phyloP scores from a whole-genome alignment of 148 eudicot species.

The Amaranthus palmeri region DNA sequence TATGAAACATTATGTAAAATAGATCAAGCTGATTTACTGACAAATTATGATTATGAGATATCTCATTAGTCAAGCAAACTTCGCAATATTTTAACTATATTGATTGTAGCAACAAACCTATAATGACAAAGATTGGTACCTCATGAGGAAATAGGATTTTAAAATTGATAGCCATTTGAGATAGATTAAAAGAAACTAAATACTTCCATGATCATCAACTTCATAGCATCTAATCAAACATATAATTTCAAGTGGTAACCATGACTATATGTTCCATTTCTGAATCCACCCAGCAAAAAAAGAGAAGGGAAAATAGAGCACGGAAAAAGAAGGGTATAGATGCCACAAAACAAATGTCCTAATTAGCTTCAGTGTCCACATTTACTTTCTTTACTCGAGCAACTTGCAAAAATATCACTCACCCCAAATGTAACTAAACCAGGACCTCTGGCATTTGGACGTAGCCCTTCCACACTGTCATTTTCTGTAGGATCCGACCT shows the following conservation, averaged over 20 bases:
- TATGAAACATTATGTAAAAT: no score
- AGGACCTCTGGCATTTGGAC: constrained; percentile 35
- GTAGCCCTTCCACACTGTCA: not conserved
- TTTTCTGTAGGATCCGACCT: not conserved
- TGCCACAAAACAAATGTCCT: no score
- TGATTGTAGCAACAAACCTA: no score
- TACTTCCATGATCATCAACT: not conserved
- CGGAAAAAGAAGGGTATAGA: no score
- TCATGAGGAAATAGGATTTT: no score
- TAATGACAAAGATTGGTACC: no score
- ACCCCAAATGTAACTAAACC: not conserved
- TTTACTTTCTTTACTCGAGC: not conserved
- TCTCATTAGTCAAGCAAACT: no score
- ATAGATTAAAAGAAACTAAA: not conserved
- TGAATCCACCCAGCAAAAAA: not conserved
- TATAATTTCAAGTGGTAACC: not conserved
- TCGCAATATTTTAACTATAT: no score
- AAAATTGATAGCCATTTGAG: no score
- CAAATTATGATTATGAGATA: no score
- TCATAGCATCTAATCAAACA: not conserved
- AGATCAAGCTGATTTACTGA: no score
- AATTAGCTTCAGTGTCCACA: not conserved
- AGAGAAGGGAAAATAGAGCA: not conserved
- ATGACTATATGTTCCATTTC: not conserved
- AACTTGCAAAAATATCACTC: constrained; percentile 2